Evolutionary conservation across 495 filamentous ascomycete species (phyloP), one percentile per base, ranked within the genome.

Genomic region (Penicillium arizonense): DNA sequence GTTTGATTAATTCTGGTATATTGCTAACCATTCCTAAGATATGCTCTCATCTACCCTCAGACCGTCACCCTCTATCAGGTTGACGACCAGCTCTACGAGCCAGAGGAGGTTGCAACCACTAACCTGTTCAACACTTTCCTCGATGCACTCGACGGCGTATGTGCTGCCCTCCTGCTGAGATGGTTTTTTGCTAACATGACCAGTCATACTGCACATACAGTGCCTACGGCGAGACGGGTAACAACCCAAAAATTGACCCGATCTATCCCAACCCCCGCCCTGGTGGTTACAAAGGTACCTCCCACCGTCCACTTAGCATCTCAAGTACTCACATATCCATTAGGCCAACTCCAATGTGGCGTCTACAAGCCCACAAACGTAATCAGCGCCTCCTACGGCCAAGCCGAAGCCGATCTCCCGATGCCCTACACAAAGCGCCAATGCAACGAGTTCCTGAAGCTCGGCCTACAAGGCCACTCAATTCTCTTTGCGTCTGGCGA

Each of bases 361-460:
- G 72, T 77, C 37, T 81, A 77, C 56, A 74, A 82, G 51, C 76
- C 82, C 26, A 81, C 83, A 5, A 83, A 82, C 50, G 83, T 86
- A 28, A 84, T 86, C 54, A 82, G 78, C 16, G 77, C 79, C 42
- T 84, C 81, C 7, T 86, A 85, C 54, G 76, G 75, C 23, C 75
- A 75, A 47, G 74, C 76, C 38, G 83, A 86, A 58, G 69, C 67
- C 18, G 74, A 72, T 32, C 66, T 79, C 16, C 80, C 81, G 4
- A 56, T 73, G 28, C 63, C 53, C 50, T 86, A 82, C 65, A 73
- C 77, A 50, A 67, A 69, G 51, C 81, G 80, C 39, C 78, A 84
- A 57, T 83, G 82, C 65, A 70, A 75, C 35, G 78, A 84, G 61
- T 85, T 74, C 61, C 74, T 87, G 69, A 88, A 88, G 66, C 83